These are phyloP conservation scores for Debaryomyces udenii DNA, from an alignment of 1,139 yeast genomes.

Conservation along the genomic window DNA sequence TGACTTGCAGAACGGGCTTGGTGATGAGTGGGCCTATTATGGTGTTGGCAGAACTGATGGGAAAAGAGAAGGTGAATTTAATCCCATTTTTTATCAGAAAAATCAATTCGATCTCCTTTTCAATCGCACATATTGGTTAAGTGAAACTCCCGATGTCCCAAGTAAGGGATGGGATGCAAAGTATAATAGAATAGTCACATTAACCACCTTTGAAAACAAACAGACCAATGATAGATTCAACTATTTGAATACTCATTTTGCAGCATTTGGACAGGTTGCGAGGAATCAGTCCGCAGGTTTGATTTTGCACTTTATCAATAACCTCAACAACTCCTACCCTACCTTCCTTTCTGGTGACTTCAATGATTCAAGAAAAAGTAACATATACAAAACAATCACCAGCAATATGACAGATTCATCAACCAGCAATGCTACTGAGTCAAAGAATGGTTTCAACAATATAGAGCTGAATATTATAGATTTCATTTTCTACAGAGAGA, in stretches of 20 bases:
- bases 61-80: constrained; percentile 41
- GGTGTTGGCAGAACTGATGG: constrained; percentile 56
- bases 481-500: constrained; percentile 17
- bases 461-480: constrained; percentile 13
- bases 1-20: constrained; percentile 44
- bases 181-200: constrained; percentile 35
- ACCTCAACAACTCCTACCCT: constrained; percentile 39
- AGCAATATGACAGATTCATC: constrained; percentile 27
- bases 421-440: constrained; percentile 34
- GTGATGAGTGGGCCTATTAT: constrained; percentile 41
- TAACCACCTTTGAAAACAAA: constrained; percentile 32
- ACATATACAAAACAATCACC: constrained; percentile 34
- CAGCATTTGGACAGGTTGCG: constrained; percentile 53
- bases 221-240: constrained; percentile 31
- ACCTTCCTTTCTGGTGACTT: constrained; percentile 54
- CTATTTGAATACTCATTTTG: constrained; percentile 60
- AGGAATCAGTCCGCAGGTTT: constrained; percentile 50
- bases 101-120: constrained; percentile 39
- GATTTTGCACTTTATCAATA: constrained; percentile 43
- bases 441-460: constrained; percentile 19
- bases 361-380: constrained; percentile 40
- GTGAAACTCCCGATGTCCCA: constrained; percentile 48
- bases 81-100: constrained; percentile 43
- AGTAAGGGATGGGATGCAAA: constrained; percentile 37
- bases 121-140: constrained; percentile 43